Evolutionary conservation across 2,329 filamentous ascomycete species (phyloP), one percentile per base, ranked within the genome.

Genomic region (Hymenoscyphus occultus): DNA sequence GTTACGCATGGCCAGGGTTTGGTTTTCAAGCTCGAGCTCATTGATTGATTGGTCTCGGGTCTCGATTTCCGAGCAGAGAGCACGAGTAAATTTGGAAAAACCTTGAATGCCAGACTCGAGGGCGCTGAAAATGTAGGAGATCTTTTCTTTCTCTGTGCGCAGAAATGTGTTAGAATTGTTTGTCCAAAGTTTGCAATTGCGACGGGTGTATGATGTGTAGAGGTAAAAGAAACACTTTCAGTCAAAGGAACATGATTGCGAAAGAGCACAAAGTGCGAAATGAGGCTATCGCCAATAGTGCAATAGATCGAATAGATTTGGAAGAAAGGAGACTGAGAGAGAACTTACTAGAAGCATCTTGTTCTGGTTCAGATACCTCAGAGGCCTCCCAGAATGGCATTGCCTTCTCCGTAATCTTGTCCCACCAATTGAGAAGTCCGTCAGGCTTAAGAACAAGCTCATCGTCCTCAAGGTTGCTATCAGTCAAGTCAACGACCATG

Each of bases 31-130:
- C 22, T 54, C 48, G 48, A 54, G 48, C 48, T 54, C 48, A 22
- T 12, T 12, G 48, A 54, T 10, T 54, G 22, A 22, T 28, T 54
- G 48, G 48, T 54, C 48, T 54, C 48, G 48, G 48, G 22, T 12
- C 22, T 54, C 48, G 3, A 54, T 54, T 54, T 19, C 48, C 48
- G 48, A 54, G 48, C n/a, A 54, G 48, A 54, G 48, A 22, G 48
- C 19, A 10, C 19, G 48, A 19, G 48, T 54, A 7, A 54, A 54
- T 28, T 54, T 31, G 7, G 48, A 22, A 19, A 54, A 54, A 2
- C 48, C 48, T 12, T 54, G 48, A 3, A 54, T 54, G 3, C 48
- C 48, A 19, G 19, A 13, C 48, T 54, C 48, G 19, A 54, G 48
- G 48, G 48, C 48, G 19, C 22, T 54, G 48, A 54, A 54, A 22